Base-by-base conservation (phyloP, 768 basidiomycete genomes). In the Mycena haematopus region DNA sequence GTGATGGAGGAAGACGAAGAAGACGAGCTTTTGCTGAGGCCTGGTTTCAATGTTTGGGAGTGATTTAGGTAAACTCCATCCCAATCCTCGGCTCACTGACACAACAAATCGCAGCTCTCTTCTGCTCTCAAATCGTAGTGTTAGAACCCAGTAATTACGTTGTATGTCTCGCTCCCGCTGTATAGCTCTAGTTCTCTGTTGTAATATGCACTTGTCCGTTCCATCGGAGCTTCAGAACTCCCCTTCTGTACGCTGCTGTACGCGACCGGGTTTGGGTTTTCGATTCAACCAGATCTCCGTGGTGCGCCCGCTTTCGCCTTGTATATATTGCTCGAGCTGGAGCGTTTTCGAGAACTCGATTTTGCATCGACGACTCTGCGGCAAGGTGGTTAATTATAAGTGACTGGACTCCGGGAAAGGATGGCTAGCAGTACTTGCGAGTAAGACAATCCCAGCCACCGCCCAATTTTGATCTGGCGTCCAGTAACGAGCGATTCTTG, bases 21-120 rank as follows among this genome's bases (percentile, higher is more conserved):
- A 13, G 71, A 72, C 49, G 71, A 72, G 57, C 36, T 72, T 44
- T 58, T 72, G 60, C 56, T 72, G 49, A 70, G 68, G 57, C 66
- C 68, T 21, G 62, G 62, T 7, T 59, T 50, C 25, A 58, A 62
- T 59, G 49, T 65, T 3, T 67, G 62, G 66, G 62, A 63, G 36
- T 61, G n/a, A 58, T 47, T 47, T 35, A 27, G 52, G 62, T 47
- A 7, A 5, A 27, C 7, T 24, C 35, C 14, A n/a, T 19, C 36
- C 38, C 27, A 27, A n/a, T 21, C 15, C 25, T 14, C 11, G 19
- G n/a, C 17, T 3, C 1, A 17, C 54, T 51, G 35, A 61, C 24
- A 15, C 1, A 33, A 10, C n/a, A n/a, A 31, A 27, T 19, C 40
- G 7, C 29, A n/a, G 35, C 27, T 40, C 33, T 40, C 25, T 15